phyloP scores from a whole-genome alignment of 805 yeast genomes.

The Millerozyma acaciae region DNA sequence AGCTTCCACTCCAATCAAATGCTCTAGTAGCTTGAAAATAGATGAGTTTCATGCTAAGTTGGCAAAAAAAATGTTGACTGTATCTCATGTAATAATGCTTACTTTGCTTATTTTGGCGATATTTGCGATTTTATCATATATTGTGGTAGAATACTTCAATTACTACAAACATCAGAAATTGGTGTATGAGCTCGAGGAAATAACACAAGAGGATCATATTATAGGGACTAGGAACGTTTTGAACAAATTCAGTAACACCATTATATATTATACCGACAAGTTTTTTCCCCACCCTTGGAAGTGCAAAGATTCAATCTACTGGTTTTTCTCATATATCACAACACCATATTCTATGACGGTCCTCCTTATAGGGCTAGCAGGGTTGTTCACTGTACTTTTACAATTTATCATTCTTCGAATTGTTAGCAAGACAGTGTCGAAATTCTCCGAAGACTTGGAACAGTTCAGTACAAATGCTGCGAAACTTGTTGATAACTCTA shows the following conservation, averaged over 20 bases:
- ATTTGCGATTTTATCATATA: slow-evolving; percentile 37
- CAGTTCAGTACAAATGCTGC: background rate
- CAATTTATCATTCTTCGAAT: slow-evolving; percentile 48
- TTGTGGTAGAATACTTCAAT: slow-evolving; percentile 40
- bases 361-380: slow-evolving; percentile 53
- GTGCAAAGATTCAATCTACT: slow-evolving; percentile 15
- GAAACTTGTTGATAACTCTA: slow-evolving; percentile 1
- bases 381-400: slow-evolving; percentile 48
- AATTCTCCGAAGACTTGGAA: slow-evolving; percentile 1
- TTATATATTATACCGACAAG: slow-evolving; percentile 11
- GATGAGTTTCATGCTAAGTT: slow-evolving; percentile 33
- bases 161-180: slow-evolving; percentile 47
- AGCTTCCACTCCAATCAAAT: slow-evolving; percentile 20
- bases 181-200: slow-evolving; percentile 12
- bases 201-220: slow-evolving; percentile 7
- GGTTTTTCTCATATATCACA: slow-evolving; percentile 50
- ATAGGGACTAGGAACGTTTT: slow-evolving; percentile 9
- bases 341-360: slow-evolving; percentile 50
- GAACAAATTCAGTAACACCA: slow-evolving; percentile 11
- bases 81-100: slow-evolving; percentile 36
- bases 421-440: slow-evolving; percentile 15
- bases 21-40: slow-evolving; percentile 35
- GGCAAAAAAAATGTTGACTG: slow-evolving; percentile 25
- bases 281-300: slow-evolving; percentile 5
- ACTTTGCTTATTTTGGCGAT: slow-evolving; percentile 31